These are phyloP conservation scores for Yamadazyma dushanensis DNA, from an alignment of 1,139 yeast species.

Conservation along the genomic window DNA sequence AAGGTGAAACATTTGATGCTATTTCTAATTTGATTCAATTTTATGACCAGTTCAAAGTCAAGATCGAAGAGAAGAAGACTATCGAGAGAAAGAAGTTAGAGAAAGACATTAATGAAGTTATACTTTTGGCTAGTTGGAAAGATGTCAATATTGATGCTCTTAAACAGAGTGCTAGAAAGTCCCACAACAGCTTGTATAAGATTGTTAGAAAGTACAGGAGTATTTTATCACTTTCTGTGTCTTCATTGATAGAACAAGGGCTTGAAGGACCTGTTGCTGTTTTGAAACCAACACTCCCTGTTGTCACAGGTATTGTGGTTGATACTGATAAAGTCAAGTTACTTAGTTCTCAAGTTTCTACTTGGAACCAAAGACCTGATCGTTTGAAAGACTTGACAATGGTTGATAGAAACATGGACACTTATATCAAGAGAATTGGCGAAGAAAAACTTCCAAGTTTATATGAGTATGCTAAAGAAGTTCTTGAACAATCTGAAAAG, in stretches of 20 bases:
- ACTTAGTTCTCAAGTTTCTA: constrained; percentile 26
- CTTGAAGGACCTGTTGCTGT: constrained; percentile 25
- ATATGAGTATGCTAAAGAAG: constrained; percentile 53
- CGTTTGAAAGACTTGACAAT: constrained; percentile 51
- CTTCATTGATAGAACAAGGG: constrained; percentile 64
- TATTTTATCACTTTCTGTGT: constrained; percentile 54
- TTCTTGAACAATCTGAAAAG: constrained; percentile 58
- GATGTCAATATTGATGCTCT: constrained; percentile 93
- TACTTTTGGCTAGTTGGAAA: constrained; percentile 92
- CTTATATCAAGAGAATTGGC: constrained; percentile 42
- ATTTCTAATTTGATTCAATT: constrained; percentile 63
- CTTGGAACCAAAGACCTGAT: constrained; percentile 58
- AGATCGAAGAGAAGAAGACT: constrained; percentile 46
- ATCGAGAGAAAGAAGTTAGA: constrained; percentile 56
- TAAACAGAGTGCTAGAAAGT: constrained; percentile 87
- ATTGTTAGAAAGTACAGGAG: constrained; percentile 79
- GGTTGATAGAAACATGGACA: constrained; percentile 57
- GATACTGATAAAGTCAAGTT: constrained; percentile 16
- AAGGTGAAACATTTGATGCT: constrained; percentile 35
- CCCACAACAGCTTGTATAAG: constrained; percentile 84
- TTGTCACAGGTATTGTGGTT: constrained; percentile 16
- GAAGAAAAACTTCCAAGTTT: constrained; percentile 38
- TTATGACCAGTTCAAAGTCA: constrained; percentile 62
- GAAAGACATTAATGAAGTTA: constrained; percentile 81
- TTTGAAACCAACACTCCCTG: constrained; percentile 10